Evolutionary conservation across 2,329 filamentous ascomycete genomes (phyloP).

Genomic region (Calonectria ilicicola): DNA sequence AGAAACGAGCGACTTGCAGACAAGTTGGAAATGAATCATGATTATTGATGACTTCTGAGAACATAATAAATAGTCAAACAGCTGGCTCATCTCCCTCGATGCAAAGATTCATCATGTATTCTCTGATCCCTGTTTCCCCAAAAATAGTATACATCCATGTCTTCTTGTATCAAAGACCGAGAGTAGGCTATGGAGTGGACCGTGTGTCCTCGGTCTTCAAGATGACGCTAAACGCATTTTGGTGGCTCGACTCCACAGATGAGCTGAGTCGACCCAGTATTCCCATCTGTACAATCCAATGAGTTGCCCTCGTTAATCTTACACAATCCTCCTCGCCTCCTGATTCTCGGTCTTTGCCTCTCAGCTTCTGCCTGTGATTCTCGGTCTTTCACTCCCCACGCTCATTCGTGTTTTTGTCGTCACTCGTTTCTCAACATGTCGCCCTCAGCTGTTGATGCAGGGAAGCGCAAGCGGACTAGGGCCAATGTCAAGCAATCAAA

Average conservation of each 20-base stretch:
- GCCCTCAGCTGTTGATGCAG: neutral
- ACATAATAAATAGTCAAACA: neutral
- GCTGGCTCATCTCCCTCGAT: neutral
- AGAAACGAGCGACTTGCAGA: neutral
- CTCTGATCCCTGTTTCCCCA: neutral
- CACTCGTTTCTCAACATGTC: constrained; percentile 3
- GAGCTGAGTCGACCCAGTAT: neutral
- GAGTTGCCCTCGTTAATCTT: neutral
- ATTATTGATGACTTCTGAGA: neutral
- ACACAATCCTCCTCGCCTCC: neutral
- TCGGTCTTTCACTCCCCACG: constrained; percentile 22
- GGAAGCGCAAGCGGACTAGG: constrained; percentile 29
- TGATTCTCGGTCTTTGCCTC: neutral
- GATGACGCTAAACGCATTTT: constrained; percentile 4
- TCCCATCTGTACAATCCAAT: neutral
- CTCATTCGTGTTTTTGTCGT: neutral
- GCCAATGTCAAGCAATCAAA: constrained; percentile 39
- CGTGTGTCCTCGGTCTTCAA: constrained; percentile 15
- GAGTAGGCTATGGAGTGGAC: neutral
- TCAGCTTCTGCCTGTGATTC: neutral
- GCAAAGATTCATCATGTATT: neutral
- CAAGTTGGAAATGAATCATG: neutral
- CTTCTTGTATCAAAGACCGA: constrained; percentile 10
- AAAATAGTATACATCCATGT: neutral
- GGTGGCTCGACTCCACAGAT: neutral